Evolutionary conservation across 2,329 filamentous ascomycete species (phyloP), one percentile per base, ranked within the genome.

Genomic region (Polychaeton citri): DNA sequence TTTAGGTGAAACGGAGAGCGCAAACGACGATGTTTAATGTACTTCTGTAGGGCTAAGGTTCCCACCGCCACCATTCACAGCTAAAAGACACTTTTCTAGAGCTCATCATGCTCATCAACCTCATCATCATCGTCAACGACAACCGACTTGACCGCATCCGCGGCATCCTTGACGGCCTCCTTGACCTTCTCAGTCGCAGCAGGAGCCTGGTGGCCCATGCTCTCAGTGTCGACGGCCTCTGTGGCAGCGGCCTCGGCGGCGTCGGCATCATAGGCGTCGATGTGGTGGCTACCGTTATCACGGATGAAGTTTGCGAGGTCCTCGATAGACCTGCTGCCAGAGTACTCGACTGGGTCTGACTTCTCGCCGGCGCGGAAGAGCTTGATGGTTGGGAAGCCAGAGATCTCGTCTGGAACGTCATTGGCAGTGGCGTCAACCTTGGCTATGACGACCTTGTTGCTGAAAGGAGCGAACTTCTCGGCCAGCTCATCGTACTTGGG

Each of bases 321-420:
- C 68, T 94, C 84, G 38, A 95, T 68, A 37, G 85, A 90, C 55
- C 90, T 85, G 46, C 79, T 74, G 52, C 90, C 90, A 46, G 71
- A 73, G 75, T 95, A 98, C 51, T 85, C 84, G 44, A 95, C 63
- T 40, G 90, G 83, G 49, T 76, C 69, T 55, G 73, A 71, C 78
- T 98, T 98, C 64, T 73, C 72, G 54, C 86, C 87, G 52, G 90
- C 90, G 46, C 84, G 76, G 81, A 77, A 98, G 49, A 98, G 76
- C 76, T 96, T 96, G 75, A 98, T 95, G 61, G 90, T 98, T 39
- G 90, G 90, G 81, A 98, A 98, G 46, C 90, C 90, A 63, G 84
- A 76, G 57, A 98, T 85, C 68, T 94, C 84, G 63, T 96, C 88
- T 39, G 90, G 90, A 39, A 96, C 84, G 53, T 98, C 90, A 69